Evolutionary conservation across 805 yeast genomes (phyloP), one percentile per base, ranked within the genome.

Genomic region (Brettanomyces custersianus): DNA sequence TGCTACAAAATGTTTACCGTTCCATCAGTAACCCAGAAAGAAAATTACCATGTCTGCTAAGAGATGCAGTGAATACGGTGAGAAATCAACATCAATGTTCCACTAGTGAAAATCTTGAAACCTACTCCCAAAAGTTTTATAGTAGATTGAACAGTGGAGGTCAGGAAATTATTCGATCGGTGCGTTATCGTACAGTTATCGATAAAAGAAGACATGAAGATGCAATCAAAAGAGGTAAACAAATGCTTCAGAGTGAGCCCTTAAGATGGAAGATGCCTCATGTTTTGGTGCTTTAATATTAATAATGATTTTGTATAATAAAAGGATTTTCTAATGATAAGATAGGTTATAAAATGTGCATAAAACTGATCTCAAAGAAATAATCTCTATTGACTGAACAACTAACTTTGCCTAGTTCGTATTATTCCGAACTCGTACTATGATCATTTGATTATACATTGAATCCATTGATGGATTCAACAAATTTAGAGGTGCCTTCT

Each of bases 1-100:
- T 72, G 4, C 50, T 71, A 28, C 68, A 69, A 35, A 62, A 64
- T 31, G 52, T 72, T 8, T 70, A 69, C 49, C 65, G 64, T 41
- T 70, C 71, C 2, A 54, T 72, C 29, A 3, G 51, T 46, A 33
- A 34, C 41, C 37, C 32, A 20, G 42, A 35, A 18, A 46, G 31
- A 15, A 29, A 21, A 7, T 30, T 15, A 12, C 13, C 15, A 8
- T 25, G 28, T 25, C 28, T 17, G n/a, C n/a, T n/a, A 12, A 10
- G 11, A 12, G 21, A 19, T 12, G 13, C 33, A 8, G 13, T 18
- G 6, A n/a, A 22, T 8, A 23, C 15, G 12, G 29, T 26, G 10
- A 19, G 28, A 11, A 33, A 21, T 9, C 12, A 18, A 9, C 20
- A 29, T 9, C n/a, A 25, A 7, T 7, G 8, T 25, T 38, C 33